phyloP scores from a whole-genome alignment of 331 rosid genomes.

The Cydonia oblonga region DNA sequence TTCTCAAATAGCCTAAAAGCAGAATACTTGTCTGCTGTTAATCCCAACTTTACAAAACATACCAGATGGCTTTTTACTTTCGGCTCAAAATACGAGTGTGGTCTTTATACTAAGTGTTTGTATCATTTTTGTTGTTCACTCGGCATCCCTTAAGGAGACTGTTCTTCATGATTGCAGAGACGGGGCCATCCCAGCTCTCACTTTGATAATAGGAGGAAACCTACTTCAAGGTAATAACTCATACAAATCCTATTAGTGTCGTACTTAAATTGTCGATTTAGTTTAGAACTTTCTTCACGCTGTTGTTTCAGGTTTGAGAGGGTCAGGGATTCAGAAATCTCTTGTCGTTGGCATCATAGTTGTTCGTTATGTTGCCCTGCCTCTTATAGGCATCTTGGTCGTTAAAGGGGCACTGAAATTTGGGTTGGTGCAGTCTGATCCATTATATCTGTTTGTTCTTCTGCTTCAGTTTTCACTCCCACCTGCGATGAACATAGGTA shows the following conservation, averaged over 20 bases:
- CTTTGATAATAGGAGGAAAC: conserved; percentile 45
- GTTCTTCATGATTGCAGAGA: conserved; percentile 21
- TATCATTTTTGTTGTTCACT: neutral
- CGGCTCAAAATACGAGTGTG: neutral
- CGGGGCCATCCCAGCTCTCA: conserved; percentile 41
- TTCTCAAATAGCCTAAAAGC: too few species aligned
- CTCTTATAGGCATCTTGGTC: conserved; percentile 26
- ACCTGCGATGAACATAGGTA: conserved; percentile 40
- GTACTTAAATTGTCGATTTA: neutral
- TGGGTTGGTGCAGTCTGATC: conserved; percentile 33
- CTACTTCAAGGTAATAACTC: neutral
- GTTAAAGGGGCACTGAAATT: conserved; percentile 30
- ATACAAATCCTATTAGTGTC: too few species aligned
- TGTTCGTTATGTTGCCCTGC: conserved; percentile 32
- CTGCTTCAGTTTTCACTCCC: conserved; percentile 31
- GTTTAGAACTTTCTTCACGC: neutral
- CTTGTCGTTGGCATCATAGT: conserved; percentile 20
- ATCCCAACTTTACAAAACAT: neutral
- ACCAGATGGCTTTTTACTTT: neutral
- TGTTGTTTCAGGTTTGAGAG: conserved; percentile 30
- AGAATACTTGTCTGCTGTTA: too few species aligned
- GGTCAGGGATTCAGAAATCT: conserved; percentile 26
- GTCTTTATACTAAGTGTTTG: neutral
- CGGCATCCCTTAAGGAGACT: too few species aligned
- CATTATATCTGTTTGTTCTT: neutral